Conservation (phyloP, 129 eudicot species). For the Pulicaria dysenterica region DNA sequence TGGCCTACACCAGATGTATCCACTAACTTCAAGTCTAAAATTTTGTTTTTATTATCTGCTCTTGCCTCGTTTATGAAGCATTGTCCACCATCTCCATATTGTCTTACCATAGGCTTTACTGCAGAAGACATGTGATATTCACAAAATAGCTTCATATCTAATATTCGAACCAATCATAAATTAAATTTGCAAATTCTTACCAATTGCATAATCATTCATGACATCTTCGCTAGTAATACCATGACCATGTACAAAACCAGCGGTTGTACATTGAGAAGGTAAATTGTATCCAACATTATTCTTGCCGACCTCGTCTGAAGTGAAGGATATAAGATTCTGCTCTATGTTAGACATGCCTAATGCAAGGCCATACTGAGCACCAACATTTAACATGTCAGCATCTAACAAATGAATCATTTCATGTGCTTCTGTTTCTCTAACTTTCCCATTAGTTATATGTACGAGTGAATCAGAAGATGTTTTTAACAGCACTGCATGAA, state of each 20-base stretch:
- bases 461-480: constrained; percentile 46
- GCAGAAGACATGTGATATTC: constrained; percentile 17
- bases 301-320: constrained; percentile 30
- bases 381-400: constrained; percentile 35
- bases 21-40: constrained; percentile 16
- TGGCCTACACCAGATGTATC: constrained; percentile 26
- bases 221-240: constrained; percentile 15
- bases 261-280: constrained; percentile 23
- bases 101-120: constrained; percentile 31
- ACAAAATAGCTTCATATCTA: constrained; percentile 10
- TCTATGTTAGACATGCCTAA: constrained; percentile 32
- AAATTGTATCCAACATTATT: constrained; percentile 20
- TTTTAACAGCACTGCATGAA: constrained; percentile 59
- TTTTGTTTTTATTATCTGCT: constrained; percentile 27
- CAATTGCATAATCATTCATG: constrained; percentile 32
- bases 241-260: no score
- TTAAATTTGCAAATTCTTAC: constrained; percentile 27
- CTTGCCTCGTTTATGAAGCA: constrained; percentile 22
- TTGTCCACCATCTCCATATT: constrained; percentile 21
- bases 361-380: constrained; percentile 24
- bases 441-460: constrained; percentile 31
- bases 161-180: constrained; percentile 22
- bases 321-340: constrained; percentile 42
- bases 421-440: constrained; percentile 42
- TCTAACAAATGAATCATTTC: constrained; percentile 33